A percentile compares a stretch with the other conserved stretches of the same genome.
These are phyloP conservation scores for Boletus tomentosulus DNA, from an alignment of 768 basidiomycete genomes.

Conservation along the genomic window DNA sequence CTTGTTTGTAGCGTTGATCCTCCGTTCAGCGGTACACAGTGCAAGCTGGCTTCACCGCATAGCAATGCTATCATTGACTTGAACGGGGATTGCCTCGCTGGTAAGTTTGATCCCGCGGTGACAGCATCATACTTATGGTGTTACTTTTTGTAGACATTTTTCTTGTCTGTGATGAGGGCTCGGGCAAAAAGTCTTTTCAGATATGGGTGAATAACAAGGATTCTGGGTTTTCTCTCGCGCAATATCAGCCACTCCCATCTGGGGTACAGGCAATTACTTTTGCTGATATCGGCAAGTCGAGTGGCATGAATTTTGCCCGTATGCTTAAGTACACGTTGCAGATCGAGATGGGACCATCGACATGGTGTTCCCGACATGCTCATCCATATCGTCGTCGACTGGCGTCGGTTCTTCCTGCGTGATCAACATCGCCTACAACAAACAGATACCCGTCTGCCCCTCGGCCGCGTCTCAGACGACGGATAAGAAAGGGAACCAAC, in stretches of 20 bases:
- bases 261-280: slow-evolving; percentile 81
- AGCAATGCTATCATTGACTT: slow-evolving; percentile 93
- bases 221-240: slow-evolving; percentile 66
- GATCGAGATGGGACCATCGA: slow-evolving; percentile 97
- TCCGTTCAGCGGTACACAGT: slow-evolving; percentile 59
- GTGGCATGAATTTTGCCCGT: not conserved
- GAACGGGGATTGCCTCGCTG: slow-evolving; percentile 93
- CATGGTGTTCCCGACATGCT: slow-evolving; percentile 86
- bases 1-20: slow-evolving; percentile 46
- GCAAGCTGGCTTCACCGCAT: slow-evolving; percentile 82
- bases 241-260: slow-evolving; percentile 63
- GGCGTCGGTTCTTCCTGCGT: slow-evolving; percentile 75
- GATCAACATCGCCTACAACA: slow-evolving; percentile 92
- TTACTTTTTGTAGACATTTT: slow-evolving; percentile 64
- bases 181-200: slow-evolving; percentile 65
- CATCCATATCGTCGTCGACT: slow-evolving; percentile 56
- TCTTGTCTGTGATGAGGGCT: slow-evolving; percentile 72
- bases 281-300: slow-evolving; percentile 75
- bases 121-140: not conserved
- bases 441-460: slow-evolving; percentile 80
- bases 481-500: slow-evolving; percentile 44
- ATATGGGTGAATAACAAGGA: slow-evolving; percentile 90
- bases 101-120: slow-evolving; percentile 31
- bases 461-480: slow-evolving; percentile 46
- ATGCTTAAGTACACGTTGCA: slow-evolving; percentile 24